phyloP scores from a whole-genome alignment of 352 stramenopile genomes.

The Phytophthora megakarya region DNA sequence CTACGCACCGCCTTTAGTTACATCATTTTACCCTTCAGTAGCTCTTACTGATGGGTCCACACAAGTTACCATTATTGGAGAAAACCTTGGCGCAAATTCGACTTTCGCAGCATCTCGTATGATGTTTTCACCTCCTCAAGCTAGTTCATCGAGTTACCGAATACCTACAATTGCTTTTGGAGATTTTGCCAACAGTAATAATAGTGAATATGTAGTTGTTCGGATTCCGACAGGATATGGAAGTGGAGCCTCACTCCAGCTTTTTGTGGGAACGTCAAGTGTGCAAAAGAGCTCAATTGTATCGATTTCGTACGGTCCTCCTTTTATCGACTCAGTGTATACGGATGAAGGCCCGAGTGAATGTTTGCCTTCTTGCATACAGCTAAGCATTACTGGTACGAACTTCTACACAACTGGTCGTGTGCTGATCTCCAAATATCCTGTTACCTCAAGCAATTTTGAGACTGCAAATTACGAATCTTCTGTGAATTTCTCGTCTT shows the following conservation, averaged over 20 bases:
- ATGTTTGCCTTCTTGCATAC: slow-evolving; percentile 52
- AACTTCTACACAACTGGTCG: slow-evolving; percentile 56
- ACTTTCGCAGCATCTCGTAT: slow-evolving; percentile 47
- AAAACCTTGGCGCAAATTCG: slow-evolving; percentile 53
- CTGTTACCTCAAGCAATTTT: slow-evolving; percentile 31
- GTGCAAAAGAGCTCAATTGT: slow-evolving; percentile 45
- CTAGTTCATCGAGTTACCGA: slow-evolving; percentile 32
- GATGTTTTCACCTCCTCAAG: slow-evolving; percentile 50
- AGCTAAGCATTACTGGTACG: slow-evolving; percentile 52
- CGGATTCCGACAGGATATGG: slow-evolving; percentile 51
- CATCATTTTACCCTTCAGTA: slow-evolving; percentile 17
- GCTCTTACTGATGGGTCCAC: slow-evolving; percentile 56
- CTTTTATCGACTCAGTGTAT: slow-evolving; percentile 57
- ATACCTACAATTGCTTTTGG: slow-evolving; percentile 52
- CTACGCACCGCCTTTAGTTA: slow-evolving; percentile 52
- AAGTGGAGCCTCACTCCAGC: slow-evolving; percentile 34
- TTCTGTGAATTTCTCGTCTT: slow-evolving; percentile 30
- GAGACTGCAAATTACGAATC: slow-evolving; percentile 29
- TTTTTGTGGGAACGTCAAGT: slow-evolving; percentile 45
- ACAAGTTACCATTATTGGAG: slow-evolving; percentile 49
- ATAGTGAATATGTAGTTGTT: slow-evolving; percentile 48
- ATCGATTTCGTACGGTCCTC: slow-evolving; percentile 43
- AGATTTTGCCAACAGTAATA: slow-evolving; percentile 29
- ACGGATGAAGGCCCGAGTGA: slow-evolving; percentile 62
- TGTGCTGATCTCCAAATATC: slow-evolving; percentile 48